A percentile compares a stretch with the other conserved stretches of the same genome.
These are phyloP conservation scores for Lentinula edodes DNA, from an alignment of 768 basidiomycete species.

Conservation along the genomic window DNA sequence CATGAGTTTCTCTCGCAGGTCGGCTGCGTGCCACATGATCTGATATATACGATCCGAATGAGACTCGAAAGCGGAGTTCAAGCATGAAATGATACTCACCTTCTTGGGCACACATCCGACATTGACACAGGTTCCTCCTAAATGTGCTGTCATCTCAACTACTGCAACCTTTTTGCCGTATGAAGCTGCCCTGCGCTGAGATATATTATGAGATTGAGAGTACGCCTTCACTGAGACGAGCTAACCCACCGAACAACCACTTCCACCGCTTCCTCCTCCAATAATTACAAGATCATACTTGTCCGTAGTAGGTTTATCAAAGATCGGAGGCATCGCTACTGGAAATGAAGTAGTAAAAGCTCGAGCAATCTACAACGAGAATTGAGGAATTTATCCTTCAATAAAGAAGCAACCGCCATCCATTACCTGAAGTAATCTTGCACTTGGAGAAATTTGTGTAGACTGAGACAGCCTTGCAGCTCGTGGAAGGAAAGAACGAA, in stretches of 20 bases:
- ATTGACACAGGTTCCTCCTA: constrained; percentile 97
- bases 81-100: constrained; percentile 29
- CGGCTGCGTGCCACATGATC: constrained; percentile 99
- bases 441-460: neutral
- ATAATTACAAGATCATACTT: constrained; percentile 85
- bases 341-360: constrained; percentile 31
- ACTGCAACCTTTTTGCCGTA: constrained; percentile 94
- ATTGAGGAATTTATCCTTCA: neutral
- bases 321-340: constrained; percentile 67
- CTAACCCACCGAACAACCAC: constrained; percentile 71
- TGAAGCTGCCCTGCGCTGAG: constrained; percentile 80
- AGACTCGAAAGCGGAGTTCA: neutral
- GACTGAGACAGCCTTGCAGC: constrained; percentile 1
- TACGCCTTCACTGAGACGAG: neutral
- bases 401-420: neutral
- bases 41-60: constrained; percentile 23
- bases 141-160: constrained; percentile 65
- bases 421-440: neutral
- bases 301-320: constrained; percentile 51
- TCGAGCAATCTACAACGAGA: constrained; percentile 37
- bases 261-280: constrained; percentile 92
- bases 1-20: constrained; percentile 78
- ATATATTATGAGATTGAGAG: no score
- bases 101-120: constrained; percentile 99
- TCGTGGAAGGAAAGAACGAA: constrained; percentile 1